Evolutionary conservation across 148 eudicot genomes (phyloP).

Genomic region (Rhododendron ovatum): DNA sequence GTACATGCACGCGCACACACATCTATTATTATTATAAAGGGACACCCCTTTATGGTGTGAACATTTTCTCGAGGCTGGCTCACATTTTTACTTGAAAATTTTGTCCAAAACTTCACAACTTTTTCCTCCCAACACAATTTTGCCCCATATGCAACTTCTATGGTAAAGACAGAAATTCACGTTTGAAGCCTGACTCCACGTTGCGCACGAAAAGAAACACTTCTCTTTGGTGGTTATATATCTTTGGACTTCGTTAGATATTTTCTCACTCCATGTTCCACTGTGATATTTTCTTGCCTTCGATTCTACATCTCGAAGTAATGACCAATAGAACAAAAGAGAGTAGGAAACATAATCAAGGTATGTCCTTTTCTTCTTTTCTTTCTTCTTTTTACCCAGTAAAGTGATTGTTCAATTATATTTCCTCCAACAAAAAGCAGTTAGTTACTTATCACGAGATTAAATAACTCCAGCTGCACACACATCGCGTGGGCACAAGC

Average conservation of each 20-base stretch:
- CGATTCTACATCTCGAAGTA: background rate
- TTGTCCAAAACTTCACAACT: background rate
- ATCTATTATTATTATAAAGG: no score
- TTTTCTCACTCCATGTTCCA: background rate
- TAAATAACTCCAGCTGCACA: background rate
- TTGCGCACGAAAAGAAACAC: no score
- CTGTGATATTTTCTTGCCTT: background rate
- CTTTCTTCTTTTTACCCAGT: no score
- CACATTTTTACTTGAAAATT: background rate
- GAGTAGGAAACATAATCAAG: background rate
- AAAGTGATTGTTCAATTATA: background rate
- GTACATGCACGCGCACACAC: background rate
- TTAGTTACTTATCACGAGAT: background rate
- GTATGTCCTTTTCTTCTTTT: background rate
- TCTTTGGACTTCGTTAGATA: background rate
- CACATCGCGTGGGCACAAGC: background rate
- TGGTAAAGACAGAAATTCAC: background rate
- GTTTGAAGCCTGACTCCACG: background rate
- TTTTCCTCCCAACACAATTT: background rate
- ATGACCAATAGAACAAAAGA: background rate
- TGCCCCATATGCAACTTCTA: background rate
- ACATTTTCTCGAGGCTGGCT: background rate
- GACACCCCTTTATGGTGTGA: background rate
- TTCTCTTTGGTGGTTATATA: background rate
- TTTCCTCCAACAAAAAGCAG: background rate